Conservation (phyloP, 2,329 filamentous ascomycete species). For the Sordariomycetes sp. region DNA sequence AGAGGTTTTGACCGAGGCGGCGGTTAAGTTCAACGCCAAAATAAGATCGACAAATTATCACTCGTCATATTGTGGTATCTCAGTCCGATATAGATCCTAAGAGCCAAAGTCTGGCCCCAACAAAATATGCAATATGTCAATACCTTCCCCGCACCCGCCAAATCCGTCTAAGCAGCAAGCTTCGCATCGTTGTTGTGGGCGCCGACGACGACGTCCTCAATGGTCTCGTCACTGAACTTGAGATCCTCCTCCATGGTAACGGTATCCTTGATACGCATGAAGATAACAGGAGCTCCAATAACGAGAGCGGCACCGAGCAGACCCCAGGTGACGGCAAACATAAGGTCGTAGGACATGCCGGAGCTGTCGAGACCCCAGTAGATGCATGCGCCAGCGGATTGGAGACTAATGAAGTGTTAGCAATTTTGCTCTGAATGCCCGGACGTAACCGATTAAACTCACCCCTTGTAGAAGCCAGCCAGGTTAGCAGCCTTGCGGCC, state of each 20-base stretch:
- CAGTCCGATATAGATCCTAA: too few species aligned
- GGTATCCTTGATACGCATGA: conserved; percentile 72
- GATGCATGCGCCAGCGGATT: conserved; percentile 76
- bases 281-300: conserved; percentile 70
- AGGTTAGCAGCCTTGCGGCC: conserved; percentile 87
- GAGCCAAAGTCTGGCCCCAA: too few species aligned
- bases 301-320: conserved; percentile 66
- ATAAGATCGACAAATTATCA: too few species aligned
- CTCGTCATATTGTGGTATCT: too few species aligned
- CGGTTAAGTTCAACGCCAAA: too few species aligned
- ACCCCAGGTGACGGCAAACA: conserved; percentile 67
- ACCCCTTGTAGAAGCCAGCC: conserved; percentile 73
- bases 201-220: conserved; percentile 51
- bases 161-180: too few species aligned
- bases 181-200: neutral
- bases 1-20: too few species aligned
- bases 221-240: conserved; percentile 74
- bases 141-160: too few species aligned
- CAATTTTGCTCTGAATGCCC: neutral
- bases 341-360: conserved; percentile 55
- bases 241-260: conserved; percentile 74
- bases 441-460: neutral
- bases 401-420: conserved; percentile 40
- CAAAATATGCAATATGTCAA: too few species aligned
- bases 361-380: conserved; percentile 61